Evolutionary conservation across 495 filamentous ascomycete species (phyloP).

Genomic region (Trypethelium eluteriae): DNA sequence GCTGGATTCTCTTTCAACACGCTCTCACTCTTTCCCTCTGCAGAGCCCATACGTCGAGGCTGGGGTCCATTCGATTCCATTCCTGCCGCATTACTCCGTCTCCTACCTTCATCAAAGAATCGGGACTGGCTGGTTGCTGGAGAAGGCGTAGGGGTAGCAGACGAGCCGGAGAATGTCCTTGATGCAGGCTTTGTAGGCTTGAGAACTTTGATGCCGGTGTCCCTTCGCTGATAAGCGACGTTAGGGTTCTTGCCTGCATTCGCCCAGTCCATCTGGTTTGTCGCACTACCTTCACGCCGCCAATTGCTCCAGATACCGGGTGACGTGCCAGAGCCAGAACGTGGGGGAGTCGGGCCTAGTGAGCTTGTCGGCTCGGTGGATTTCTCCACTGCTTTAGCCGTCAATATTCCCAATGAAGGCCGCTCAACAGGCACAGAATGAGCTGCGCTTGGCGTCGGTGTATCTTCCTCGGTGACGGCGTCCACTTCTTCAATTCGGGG

Average conservation of each 20-base stretch:
- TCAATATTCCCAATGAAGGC: constrained; percentile 6
- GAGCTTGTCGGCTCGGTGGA: constrained; percentile 16
- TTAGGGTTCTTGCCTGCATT: constrained; percentile 27
- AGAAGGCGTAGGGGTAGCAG: constrained; percentile 9
- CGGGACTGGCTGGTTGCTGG: constrained; percentile 29
- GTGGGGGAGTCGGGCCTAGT: constrained; percentile 22
- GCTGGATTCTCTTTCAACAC: constrained; percentile 39
- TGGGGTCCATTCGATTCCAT: constrained; percentile 13
- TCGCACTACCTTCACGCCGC: constrained; percentile 31
- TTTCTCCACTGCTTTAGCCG: neutral
- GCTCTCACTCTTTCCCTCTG: constrained; percentile 26
- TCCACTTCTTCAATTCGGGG: neutral
- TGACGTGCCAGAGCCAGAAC: constrained; percentile 29
- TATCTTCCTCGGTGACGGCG: neutral
- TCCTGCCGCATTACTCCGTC: constrained; percentile 18
- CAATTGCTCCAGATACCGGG: constrained; percentile 39
- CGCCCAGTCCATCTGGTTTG: constrained; percentile 34
- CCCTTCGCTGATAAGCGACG: constrained; percentile 32
- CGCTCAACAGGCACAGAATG: neutral
- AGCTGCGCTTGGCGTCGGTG: neutral
- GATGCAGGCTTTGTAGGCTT: constrained; percentile 31
- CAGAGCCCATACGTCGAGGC: constrained; percentile 1
- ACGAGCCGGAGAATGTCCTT: constrained; percentile 28
- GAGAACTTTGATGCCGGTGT: constrained; percentile 39
- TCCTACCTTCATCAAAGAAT: constrained; percentile 37